A percentile compares a stretch with the other conserved stretches of the same genome.
phyloP scores from a whole-genome alignment of 306 rosid species.

The Lathyrus aphaca region DNA sequence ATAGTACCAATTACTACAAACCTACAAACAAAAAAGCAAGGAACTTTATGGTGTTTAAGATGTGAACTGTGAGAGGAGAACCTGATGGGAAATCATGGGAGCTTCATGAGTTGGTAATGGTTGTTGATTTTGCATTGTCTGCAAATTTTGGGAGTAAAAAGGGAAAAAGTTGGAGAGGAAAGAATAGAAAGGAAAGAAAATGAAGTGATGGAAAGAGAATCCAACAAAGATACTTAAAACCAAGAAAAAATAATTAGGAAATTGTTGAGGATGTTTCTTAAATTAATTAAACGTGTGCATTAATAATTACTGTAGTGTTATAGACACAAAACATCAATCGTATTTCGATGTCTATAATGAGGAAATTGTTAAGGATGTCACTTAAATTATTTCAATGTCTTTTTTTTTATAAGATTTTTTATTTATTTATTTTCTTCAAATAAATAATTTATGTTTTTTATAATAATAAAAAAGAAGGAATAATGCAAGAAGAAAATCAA shows the following conservation, averaged over 20 bases:
- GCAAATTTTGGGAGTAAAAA: neutral
- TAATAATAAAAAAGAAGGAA: no score
- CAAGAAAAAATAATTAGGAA: neutral
- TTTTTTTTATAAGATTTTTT: no score
- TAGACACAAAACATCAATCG: no score
- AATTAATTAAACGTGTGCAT: neutral
- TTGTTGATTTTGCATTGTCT: constrained; percentile 64
- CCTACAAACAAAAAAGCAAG: constrained; percentile 10
- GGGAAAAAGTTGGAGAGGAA: neutral
- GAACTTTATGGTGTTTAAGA: constrained; percentile 13
- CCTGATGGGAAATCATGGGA: constrained; percentile 45
- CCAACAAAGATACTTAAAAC: constrained; percentile 9
- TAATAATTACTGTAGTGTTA: no score
- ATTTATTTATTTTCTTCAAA: no score
- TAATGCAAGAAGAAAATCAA: no score
- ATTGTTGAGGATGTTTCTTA: neutral
- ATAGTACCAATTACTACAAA: constrained; percentile 1
- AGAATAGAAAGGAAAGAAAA: neutral
- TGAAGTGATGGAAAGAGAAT: neutral
- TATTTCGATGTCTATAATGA: no score
- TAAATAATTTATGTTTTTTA: no score
- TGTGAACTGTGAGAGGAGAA: neutral
- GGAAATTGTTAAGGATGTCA: no score
- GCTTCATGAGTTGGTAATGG: constrained; percentile 29
- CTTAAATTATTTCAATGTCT: no score